Conservation (phyloP, 257 asterid species). For the Rauvolfia tetraphylla region DNA sequence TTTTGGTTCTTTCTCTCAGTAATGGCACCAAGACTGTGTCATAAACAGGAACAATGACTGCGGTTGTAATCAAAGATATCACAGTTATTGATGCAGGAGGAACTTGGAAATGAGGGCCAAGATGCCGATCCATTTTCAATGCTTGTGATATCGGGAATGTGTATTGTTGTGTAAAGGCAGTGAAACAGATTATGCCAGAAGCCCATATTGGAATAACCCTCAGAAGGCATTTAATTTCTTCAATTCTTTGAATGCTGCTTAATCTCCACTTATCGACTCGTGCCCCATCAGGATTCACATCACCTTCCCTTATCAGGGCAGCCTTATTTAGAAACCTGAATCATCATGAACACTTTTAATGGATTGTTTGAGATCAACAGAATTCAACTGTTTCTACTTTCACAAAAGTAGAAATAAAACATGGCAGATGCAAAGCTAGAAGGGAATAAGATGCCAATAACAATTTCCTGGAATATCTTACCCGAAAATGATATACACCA, state of each 20-base stretch:
- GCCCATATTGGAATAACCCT: slow-evolving; percentile 72
- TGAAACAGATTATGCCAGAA: slow-evolving; percentile 63
- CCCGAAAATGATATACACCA: too few relatives aligned
- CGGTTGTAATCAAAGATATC: slow-evolving; percentile 65
- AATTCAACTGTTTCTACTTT: too few relatives aligned
- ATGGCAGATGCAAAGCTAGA: too few relatives aligned
- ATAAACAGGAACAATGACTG: slow-evolving; percentile 66
- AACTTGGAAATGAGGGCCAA: slow-evolving; percentile 55
- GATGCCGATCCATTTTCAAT: slow-evolving; percentile 66
- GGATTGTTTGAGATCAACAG: too few relatives aligned
- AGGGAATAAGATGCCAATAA: too few relatives aligned
- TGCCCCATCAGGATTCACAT: slow-evolving; percentile 38
- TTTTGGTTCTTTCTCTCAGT: slow-evolving; percentile 34
- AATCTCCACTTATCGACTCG: slow-evolving; percentile 17
- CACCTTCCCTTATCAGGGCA: slow-evolving; percentile 53
- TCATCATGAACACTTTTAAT: not conserved
- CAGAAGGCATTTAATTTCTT: slow-evolving; percentile 69
- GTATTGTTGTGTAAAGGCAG: slow-evolving; percentile 65
- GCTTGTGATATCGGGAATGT: slow-evolving; percentile 76
- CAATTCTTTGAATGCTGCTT: slow-evolving; percentile 43
- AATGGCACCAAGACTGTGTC: slow-evolving; percentile 60
- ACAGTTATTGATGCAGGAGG: slow-evolving; percentile 57
- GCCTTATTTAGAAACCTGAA: slow-evolving; percentile 66
- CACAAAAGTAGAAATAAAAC: too few relatives aligned
- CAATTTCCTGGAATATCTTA: too few relatives aligned